phyloP scores from a whole-genome alignment of 148 eudicot species.

The Polygonum aviculare region DNA sequence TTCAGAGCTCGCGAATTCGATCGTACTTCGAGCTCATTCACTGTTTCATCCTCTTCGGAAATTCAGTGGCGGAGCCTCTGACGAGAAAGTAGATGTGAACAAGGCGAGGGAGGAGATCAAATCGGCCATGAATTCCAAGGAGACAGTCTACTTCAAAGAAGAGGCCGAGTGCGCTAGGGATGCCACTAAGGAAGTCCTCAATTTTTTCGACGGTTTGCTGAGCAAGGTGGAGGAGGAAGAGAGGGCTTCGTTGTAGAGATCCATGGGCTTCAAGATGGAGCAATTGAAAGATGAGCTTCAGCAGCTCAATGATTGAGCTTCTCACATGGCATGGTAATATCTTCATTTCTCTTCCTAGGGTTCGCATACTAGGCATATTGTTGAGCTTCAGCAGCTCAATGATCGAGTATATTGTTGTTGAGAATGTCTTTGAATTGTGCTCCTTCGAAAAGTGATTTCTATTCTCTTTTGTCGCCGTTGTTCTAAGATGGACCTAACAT shows the following conservation, averaged over 20 bases:
- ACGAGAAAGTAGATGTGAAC: no score
- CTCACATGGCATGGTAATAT: not conserved
- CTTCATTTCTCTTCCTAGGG: no score
- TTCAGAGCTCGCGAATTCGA: not conserved
- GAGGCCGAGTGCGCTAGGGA: conserved; percentile 42
- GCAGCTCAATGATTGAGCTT: conserved; percentile 60
- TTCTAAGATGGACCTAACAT: no score
- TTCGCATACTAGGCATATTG: no score
- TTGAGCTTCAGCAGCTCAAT: no score
- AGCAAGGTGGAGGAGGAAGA: conserved; percentile 45
- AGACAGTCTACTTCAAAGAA: conserved; percentile 84
- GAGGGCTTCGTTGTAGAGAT: conserved; percentile 49
- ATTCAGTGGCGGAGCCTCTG: no score
- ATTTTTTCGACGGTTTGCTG: conserved; percentile 54
- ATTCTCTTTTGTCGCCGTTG: no score
- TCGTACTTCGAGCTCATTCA: conserved; percentile 8
- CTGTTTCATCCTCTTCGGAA: not conserved
- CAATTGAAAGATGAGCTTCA: conserved; percentile 90
- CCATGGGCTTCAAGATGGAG: conserved; percentile 95
- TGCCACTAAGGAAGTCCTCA: conserved; percentile 47
- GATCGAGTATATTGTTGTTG: no score
- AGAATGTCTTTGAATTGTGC: no score
- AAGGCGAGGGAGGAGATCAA: conserved; percentile 88
- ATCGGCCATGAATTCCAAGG: conserved; percentile 83
- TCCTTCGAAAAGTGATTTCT: no score